Evolutionary conservation across 169 alveolate genomes (phyloP), one percentile per base, ranked within the genome.

Genomic region (Condylostoma magnum): DNA sequence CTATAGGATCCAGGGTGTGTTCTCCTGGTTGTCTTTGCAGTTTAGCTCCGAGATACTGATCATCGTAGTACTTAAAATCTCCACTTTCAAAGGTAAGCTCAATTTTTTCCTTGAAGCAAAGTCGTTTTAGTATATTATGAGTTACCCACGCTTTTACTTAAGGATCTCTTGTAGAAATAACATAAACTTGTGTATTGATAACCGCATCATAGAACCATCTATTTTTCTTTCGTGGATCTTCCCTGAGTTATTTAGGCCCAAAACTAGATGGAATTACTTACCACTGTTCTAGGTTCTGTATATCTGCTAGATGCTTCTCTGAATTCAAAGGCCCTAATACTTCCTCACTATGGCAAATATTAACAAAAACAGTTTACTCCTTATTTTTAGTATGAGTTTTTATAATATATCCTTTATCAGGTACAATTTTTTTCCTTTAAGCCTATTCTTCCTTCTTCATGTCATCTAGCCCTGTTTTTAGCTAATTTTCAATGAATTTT

Each of bases 381-480:
- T 60, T 60, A 18, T 27, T 27, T 37, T 36, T n/a, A 10, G 57
- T 38, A 27, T 60, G 43, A 3, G 71, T 60, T 60, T 60, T 60
- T 18, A 60, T 27, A 31, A 34, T 38, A 27, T 36, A 60, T 6
- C 38, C n/a, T 12, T 38, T n/a, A 15, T 41, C 25, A n/a, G 46
- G 15, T n/a, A 15, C 18, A 38, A 38, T 1, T n/a, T 15, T 20
- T n/a, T 18, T n/a, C 31, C 43, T 60, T 1, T 28, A 30, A 22
- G 58, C 12, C 22, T 10, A n/a, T 0, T 8, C n/a, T 41, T 60
- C n/a, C n/a, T n/a, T n/a, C n/a, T n/a, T 60, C 10, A 38, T 15
- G 2, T 60, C 71, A 38, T 60, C 71, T 38, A 28, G 34, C 12
- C 71, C 71, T 60, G 12, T n/a, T 60, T 60, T 28, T 12, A 60